Evolutionary conservation across 495 filamentous ascomycete species (phyloP).

Genomic region (Pseudotulostoma volvatum): DNA sequence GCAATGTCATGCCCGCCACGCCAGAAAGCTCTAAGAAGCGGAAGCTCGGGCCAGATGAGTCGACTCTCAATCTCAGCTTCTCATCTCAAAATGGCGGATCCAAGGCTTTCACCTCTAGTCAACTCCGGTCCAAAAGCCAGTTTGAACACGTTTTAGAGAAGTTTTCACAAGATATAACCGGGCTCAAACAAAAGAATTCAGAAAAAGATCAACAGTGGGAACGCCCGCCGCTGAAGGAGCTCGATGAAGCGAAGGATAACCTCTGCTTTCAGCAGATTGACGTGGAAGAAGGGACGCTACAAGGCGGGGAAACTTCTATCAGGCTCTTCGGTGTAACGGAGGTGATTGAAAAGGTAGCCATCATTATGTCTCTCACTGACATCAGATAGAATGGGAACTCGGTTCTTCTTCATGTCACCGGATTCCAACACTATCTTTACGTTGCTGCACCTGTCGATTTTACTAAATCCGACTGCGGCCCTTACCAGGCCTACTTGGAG

Average conservation of each 20-base stretch:
- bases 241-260: conserved; percentile 51
- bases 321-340: conserved; percentile 97
- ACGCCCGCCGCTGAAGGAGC: conserved; percentile 56
- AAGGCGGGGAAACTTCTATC: conserved; percentile 54
- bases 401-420: conserved; percentile 84
- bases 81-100: conserved; percentile 38
- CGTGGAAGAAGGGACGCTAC: conserved; percentile 67
- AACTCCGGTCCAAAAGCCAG: conserved; percentile 56
- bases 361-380: conserved; percentile 4
- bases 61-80: conserved; percentile 38
- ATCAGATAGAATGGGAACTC: conserved; percentile 49
- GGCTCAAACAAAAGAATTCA: conserved; percentile 64
- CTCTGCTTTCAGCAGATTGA: conserved; percentile 94
- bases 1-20: conserved; percentile 26
- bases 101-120: conserved; percentile 54
- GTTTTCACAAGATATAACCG: conserved; percentile 78
- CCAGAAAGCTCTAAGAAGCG: conserved; percentile 53
- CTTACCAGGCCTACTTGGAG: conserved; percentile 65
- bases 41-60: conserved; percentile 46
- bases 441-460: conserved; percentile 78
- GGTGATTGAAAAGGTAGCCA: conserved; percentile 12
- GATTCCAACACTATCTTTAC: conserved; percentile 93
- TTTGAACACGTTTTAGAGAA: conserved; percentile 96
- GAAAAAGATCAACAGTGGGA: conserved; percentile 94
- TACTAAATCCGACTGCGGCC: conserved; percentile 52